Evolutionary conservation across 345 rosid species (phyloP).

Genomic region (thale cress (Arabidopsis thaliana)): TAIR10.1 NC_003074.8:19277001-19277500

Average conservation of each 20-base stretch:
- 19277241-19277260: too few species aligned
- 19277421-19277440: constrained; percentile 41
- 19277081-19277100: not conserved
- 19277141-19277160: not conserved
- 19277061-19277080: constrained; percentile 35
- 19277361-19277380: constrained; percentile 28
- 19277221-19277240: too few species aligned
- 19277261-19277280: too few species aligned
- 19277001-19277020: constrained; percentile 44
- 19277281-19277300: too few species aligned
- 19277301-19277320: too few species aligned
- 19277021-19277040: constrained; percentile 38
- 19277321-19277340: not conserved
- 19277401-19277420: constrained; percentile 1
- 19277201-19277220: too few species aligned
- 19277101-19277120: constrained; percentile 17
- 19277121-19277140: constrained; percentile 8
- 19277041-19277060: constrained; percentile 44
- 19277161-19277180: not conserved
- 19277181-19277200: not conserved
- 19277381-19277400: constrained; percentile 14
- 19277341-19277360: constrained; percentile 6
- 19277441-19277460: constrained; percentile 29
- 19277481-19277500: constrained; percentile 14
- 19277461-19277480: constrained; percentile 35